These are phyloP conservation scores for Trichoderma lentiforme DNA, from an alignment of 2,329 filamentous ascomycete genomes.

Conservation along the genomic window DNA sequence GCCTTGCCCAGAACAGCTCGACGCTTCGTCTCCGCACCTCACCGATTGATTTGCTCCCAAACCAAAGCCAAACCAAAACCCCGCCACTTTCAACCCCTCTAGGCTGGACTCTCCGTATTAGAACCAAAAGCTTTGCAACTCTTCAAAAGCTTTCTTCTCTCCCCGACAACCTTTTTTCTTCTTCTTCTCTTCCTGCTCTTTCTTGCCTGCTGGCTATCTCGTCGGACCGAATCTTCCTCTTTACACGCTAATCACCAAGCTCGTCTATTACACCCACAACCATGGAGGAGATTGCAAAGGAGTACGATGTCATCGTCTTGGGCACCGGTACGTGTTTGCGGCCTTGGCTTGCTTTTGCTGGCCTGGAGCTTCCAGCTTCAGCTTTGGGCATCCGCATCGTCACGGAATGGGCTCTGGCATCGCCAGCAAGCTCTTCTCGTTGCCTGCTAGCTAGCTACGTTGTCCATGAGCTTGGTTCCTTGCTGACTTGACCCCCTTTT, in stretches of 20 bases:
- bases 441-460: not conserved
- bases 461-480: not conserved
- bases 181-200: not conserved
- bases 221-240: not conserved
- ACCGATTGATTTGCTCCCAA: constrained; percentile 23
- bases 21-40: constrained; percentile 26
- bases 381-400: not conserved
- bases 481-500: constrained; percentile 1
- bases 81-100: constrained; percentile 31
- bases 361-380: not conserved
- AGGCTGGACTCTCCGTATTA: not conserved
- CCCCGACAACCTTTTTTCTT: not conserved
- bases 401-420: not conserved
- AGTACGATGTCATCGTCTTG: constrained; percentile 98
- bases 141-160: not conserved
- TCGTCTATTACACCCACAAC: constrained; percentile 27
- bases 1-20: not conserved
- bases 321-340: constrained; percentile 73
- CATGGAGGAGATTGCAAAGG: constrained; percentile 98
- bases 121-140: constrained; percentile 11
- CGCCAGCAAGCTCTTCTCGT: not conserved
- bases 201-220: not conserved
- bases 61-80: constrained; percentile 27
- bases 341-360: not conserved
- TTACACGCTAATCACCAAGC: constrained; percentile 15